Evolutionary conservation across 1,284 basidiomycete genomes (phyloP).

Genomic region (Clitocybe nebularis): DNA sequence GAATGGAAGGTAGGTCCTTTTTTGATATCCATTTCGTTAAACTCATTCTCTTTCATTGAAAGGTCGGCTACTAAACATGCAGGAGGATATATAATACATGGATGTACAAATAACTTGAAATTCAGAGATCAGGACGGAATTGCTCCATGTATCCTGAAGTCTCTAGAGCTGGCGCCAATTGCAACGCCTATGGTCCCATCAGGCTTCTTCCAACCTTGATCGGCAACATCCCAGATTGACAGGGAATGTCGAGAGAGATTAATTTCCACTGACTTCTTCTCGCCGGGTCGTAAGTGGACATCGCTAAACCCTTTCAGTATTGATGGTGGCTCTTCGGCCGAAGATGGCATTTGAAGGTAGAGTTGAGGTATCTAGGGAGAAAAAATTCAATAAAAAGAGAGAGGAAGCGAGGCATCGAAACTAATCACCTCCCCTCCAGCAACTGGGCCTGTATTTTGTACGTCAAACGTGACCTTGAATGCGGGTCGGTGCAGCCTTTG

Average conservation of each 20-base stretch:
- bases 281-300: slow-evolving; percentile 32
- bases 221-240: slow-evolving; percentile 42
- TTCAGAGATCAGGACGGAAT: slow-evolving; percentile 13
- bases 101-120: slow-evolving; percentile 1
- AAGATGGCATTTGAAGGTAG: slow-evolving; percentile 15
- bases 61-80: slow-evolving; percentile 18
- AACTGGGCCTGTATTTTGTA: slow-evolving; percentile 53
- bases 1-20: not conserved
- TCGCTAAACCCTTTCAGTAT: slow-evolving; percentile 37
- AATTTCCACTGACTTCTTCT: slow-evolving; percentile 32
- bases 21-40: not conserved
- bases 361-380: slow-evolving; percentile 25
- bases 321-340: slow-evolving; percentile 15
- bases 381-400: slow-evolving; percentile 32
- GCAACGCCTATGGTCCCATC: slow-evolving; percentile 39
- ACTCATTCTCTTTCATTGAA: not conserved
- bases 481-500: slow-evolving; percentile 60
- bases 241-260: slow-evolving; percentile 40
- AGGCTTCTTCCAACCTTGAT: slow-evolving; percentile 51
- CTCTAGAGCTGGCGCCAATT: slow-evolving; percentile 53
- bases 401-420: slow-evolving; percentile 64
- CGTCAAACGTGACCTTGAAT: slow-evolving; percentile 52
- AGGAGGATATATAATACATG: slow-evolving; percentile 8
- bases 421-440: slow-evolving; percentile 30
- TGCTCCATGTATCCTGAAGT: slow-evolving; percentile 29